Evolutionary conservation across 345 rosid species (phyloP).

Genomic region (Gossypium stocksii): DNA sequence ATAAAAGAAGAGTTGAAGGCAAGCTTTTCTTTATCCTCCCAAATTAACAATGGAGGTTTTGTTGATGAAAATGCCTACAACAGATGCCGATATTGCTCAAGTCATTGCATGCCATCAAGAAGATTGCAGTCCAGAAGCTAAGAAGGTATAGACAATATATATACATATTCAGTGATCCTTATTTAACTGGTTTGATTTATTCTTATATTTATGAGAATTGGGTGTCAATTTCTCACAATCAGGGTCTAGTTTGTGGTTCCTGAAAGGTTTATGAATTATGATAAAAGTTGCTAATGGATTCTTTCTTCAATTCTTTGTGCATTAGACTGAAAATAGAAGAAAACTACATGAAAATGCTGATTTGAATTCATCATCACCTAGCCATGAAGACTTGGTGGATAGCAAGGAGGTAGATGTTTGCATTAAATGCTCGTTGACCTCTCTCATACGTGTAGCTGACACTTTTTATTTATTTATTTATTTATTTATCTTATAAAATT

Average conservation of each 20-base stretch:
- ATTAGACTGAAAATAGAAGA: conserved; percentile 20
- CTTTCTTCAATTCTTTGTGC: conserved; percentile 4
- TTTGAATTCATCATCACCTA: conserved; percentile 26
- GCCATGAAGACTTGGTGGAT: conserved; percentile 23
- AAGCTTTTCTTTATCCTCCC: background rate
- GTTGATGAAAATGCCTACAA: conserved; percentile 24
- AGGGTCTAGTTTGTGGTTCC: background rate
- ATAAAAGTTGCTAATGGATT: background rate
- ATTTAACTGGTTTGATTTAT: background rate
- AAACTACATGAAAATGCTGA: conserved; percentile 7
- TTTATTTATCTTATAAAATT: background rate
- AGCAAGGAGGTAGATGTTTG: conserved; percentile 20
- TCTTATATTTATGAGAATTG: background rate
- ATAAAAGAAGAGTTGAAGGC: background rate
- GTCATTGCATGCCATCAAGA: conserved; percentile 23
- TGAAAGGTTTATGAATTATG: background rate
- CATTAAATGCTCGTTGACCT: background rate
- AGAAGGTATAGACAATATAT: conserved; percentile 21
- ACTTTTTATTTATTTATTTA: background rate
- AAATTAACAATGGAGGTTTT: conserved; percentile 33
- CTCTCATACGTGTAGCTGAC: background rate
- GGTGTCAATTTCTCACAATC: background rate
- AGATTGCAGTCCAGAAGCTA: conserved; percentile 21
- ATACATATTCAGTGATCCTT: background rate
- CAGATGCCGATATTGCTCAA: conserved; percentile 24